Conservation (phyloP, 331 rosid species). For the Pyrus hybrid region DNA sequence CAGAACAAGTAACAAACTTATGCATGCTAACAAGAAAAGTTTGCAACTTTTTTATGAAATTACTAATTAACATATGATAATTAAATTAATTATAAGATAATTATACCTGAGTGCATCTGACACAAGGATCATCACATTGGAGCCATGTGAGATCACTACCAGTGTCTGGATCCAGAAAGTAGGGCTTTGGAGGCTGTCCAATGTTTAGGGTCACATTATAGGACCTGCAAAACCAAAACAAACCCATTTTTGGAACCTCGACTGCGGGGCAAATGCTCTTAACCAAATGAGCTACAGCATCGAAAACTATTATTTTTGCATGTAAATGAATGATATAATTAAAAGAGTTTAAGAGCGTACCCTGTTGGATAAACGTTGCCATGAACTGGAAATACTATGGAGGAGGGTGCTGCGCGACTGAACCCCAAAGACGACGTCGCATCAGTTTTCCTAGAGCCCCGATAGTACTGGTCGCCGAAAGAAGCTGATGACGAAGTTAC, state of each 20-base stretch:
- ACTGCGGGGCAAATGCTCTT: too few species aligned
- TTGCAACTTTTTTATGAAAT: too few species aligned
- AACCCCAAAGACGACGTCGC: slow-evolving; percentile 33
- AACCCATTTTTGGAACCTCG: not conserved
- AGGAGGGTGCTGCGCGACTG: slow-evolving; percentile 42
- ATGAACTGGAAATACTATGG: slow-evolving; percentile 71
- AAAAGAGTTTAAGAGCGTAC: slow-evolving; percentile 13
- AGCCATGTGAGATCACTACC: slow-evolving; percentile 99
- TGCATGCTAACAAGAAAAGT: not conserved
- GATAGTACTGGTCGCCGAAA: slow-evolving; percentile 33
- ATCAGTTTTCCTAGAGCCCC: slow-evolving; percentile 36
- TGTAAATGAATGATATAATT: too few species aligned
- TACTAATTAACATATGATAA: too few species aligned
- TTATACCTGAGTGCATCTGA: slow-evolving; percentile 57
- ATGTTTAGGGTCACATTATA: slow-evolving; percentile 73
- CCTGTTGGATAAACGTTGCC: slow-evolving; percentile 92
- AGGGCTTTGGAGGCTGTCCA: slow-evolving; percentile 84
- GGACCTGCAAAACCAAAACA: slow-evolving; percentile 37
- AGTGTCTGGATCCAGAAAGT: slow-evolving; percentile 84
- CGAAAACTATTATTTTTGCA: too few species aligned
- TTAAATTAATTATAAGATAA: not conserved
- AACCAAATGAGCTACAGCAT: too few species aligned
- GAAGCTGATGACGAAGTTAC: slow-evolving; percentile 42
- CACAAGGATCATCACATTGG: slow-evolving; percentile 88
- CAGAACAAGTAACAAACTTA: not conserved